Conservation (phyloP, 176 grass and related monocot genomes). For the Bothriochloa decipiens region DNA sequence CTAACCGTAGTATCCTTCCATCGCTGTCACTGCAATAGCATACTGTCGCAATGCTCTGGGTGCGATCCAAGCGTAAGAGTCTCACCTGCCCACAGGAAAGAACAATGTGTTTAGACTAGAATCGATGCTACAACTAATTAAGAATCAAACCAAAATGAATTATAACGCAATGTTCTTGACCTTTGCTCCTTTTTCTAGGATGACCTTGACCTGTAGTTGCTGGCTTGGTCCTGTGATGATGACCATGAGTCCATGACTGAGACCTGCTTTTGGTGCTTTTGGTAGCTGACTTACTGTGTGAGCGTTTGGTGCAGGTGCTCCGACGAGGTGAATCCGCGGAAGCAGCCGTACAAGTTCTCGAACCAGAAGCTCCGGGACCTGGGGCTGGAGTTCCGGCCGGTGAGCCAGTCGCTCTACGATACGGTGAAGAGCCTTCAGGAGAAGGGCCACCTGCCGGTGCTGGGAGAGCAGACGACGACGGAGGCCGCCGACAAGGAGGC, state of each 20-base stretch:
- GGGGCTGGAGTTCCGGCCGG: slow-evolving; percentile 67
- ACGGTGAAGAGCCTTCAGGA: slow-evolving; percentile 81
- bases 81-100: slow-evolving; percentile 15
- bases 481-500: slow-evolving; percentile 22
- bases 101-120: slow-evolving; percentile 28
- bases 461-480: slow-evolving; percentile 27
- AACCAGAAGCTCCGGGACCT: slow-evolving; percentile 77
- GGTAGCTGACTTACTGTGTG: neutral
- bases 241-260: neutral
- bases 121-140: neutral
- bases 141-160: neutral
- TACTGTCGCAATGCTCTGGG: neutral
- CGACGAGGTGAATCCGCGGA: slow-evolving; percentile 75
- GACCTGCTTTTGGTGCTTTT: neutral
- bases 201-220: neutral
- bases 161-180: neutral
- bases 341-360: slow-evolving; percentile 71
- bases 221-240: neutral
- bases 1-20: neutral
- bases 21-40: neutral
- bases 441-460: slow-evolving; percentile 72
- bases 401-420: slow-evolving; percentile 62
- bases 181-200: neutral
- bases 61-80: slow-evolving; percentile 5
- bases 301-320: slow-evolving; percentile 59